Conservation (phyloP, 352 stramenopile species). For the Lagenidium giganteum region DNA sequence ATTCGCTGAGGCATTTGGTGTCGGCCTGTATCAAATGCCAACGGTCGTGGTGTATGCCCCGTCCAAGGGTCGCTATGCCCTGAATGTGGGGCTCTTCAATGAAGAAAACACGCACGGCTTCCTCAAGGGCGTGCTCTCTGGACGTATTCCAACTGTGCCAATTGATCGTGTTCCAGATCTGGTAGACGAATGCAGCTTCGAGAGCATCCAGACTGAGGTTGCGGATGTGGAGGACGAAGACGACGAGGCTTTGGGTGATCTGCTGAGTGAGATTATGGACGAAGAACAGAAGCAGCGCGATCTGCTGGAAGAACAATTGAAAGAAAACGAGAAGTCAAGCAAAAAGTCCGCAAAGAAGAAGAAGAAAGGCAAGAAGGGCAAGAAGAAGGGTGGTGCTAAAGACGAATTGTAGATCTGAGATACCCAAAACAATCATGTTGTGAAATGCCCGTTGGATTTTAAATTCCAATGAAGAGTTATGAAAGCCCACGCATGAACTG, state of each 20-base stretch:
- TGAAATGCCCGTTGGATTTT: too few relatives aligned
- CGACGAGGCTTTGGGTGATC: slow-evolving; percentile 51
- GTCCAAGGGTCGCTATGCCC: slow-evolving; percentile 65
- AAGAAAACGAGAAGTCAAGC: slow-evolving; percentile 24
- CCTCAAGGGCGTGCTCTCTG: slow-evolving; percentile 57
- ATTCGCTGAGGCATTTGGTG: slow-evolving; percentile 62
- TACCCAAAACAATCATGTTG: too few relatives aligned
- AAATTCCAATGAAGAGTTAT: neutral
- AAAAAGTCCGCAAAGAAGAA: slow-evolving; percentile 26
- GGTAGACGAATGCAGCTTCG: slow-evolving; percentile 39
- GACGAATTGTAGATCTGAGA: slow-evolving; percentile 52
- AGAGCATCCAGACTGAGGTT: too few relatives aligned
- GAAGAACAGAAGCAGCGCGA: slow-evolving; percentile 61
- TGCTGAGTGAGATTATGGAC: slow-evolving; percentile 68
- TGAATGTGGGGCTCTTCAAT: slow-evolving; percentile 64
- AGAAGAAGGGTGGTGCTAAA: slow-evolving; percentile 43
- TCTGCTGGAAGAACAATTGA: slow-evolving; percentile 42
- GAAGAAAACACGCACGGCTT: slow-evolving; percentile 49
- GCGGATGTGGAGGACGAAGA: slow-evolving; percentile 35
- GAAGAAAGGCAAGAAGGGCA: slow-evolving; percentile 29
- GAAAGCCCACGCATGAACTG: neutral
- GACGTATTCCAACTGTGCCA: slow-evolving; percentile 52
- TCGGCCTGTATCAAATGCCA: slow-evolving; percentile 72
- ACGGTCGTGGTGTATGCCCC: slow-evolving; percentile 71
- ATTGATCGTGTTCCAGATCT: slow-evolving; percentile 34